Base-by-base conservation (phyloP, 129 eudicot genomes). In the Centella asiatica region DNA sequence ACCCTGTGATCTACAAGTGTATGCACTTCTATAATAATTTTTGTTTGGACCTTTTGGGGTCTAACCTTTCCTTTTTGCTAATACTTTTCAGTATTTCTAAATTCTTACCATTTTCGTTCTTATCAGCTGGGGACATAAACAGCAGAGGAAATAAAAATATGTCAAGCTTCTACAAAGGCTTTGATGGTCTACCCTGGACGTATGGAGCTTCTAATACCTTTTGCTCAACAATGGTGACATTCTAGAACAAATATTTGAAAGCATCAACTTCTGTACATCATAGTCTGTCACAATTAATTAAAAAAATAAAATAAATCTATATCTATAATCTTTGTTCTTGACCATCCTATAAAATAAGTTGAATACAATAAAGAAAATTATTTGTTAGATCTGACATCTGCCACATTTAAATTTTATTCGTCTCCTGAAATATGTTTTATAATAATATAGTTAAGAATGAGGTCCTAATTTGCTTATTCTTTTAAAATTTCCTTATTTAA, bases 201-300 rank as follows among this genome's bases (percentile, higher is more conserved):
- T 69, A 15, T 71, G 71, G 79, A 29, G 77, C 68, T 42, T 57
- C 73, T 27, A 75, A 26, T 62, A 58, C 69, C 12, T 74, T 78
- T 58, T 72, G 64, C 34, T 68, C 74, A 28, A 37, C 60, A 42
- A 62, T 52, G 83, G 95, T 82, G 75, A 69, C 34, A 33, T 51
- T 51, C 31, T 13, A 9, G 26, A 31, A 15, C 60, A 64, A 61
- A 36, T 39, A 26, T 39, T 50, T 46, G 37, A 28, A 27, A 60
- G 34, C 29, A 55, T 32, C n/a, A 25, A n/a, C 58, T 44, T 48
- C 17, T 24, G 39, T 36, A 29, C 50, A 4, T 50, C 22, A 7
- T 53, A 4, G 19, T 19, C 9, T 53, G 37, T 27, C 26, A 13
- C n/a, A n/a, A n/a, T n/a, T 52, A 26, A 24, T 2, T 52, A 2